phyloP scores from a whole-genome alignment of 805 yeast species.

The Candida rishiriensis region DNA sequence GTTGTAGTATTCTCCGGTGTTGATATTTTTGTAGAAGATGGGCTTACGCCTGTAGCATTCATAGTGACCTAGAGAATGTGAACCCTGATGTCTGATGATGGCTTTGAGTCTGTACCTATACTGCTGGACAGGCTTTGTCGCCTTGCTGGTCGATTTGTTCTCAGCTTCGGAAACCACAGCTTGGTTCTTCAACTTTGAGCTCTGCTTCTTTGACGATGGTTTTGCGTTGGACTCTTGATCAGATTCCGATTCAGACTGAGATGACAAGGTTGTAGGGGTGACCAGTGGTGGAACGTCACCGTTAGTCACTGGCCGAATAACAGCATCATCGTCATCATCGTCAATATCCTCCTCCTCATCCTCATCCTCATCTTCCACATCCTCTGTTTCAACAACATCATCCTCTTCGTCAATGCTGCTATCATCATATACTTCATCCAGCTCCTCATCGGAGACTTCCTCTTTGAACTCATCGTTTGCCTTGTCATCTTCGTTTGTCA shows the following conservation, averaged over 20 bases:
- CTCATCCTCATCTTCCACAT: conserved; percentile 5
- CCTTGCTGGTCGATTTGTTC: neutral
- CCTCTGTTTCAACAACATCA: conserved; percentile 3
- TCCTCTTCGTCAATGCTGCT: conserved; percentile 13
- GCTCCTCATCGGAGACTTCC: conserved; percentile 15
- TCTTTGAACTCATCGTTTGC: conserved; percentile 19
- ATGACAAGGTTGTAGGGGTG: neutral
- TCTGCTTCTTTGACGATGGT: neutral
- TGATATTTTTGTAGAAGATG: conserved; percentile 39
- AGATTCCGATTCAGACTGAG: neutral
- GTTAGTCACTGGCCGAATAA: neutral
- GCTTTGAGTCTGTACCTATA: conserved; percentile 60
- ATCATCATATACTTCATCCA: conserved; percentile 14
- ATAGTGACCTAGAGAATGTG: conserved; percentile 86
- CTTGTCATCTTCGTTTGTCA: conserved; percentile 14
- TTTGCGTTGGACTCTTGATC: too few species aligned
- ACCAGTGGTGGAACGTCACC: neutral
- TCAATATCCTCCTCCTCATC: conserved; percentile 10
- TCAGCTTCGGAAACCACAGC: neutral
- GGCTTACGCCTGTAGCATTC: conserved; percentile 85
- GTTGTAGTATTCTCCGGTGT: conserved; percentile 21
- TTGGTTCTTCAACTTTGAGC: too few species aligned
- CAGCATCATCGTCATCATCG: neutral
- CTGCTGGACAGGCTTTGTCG: neutral
- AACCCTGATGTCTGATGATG: conserved; percentile 79